Conservation (phyloP, 805 yeast species). For the Pichia paraexigua region DNA sequence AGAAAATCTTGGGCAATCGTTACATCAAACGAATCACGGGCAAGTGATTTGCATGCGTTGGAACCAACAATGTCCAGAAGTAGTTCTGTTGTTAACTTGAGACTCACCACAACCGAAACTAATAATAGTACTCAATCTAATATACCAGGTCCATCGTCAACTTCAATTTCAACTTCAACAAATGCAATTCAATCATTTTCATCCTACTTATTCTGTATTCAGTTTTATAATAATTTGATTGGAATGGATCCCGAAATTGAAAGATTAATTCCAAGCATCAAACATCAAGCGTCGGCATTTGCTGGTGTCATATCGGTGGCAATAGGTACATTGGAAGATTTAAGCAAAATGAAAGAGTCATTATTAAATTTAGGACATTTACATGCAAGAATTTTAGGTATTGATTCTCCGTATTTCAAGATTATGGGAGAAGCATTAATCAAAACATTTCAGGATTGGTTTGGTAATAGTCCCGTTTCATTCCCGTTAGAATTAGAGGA, state of each 20-base stretch:
- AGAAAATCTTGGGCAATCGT: slow-evolving; percentile 41
- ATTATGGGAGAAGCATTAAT: slow-evolving; percentile 67
- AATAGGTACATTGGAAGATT: slow-evolving; percentile 53
- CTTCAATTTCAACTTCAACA: too few species aligned
- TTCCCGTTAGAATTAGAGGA: slow-evolving; percentile 57
- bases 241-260: slow-evolving; percentile 55
- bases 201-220: slow-evolving; percentile 63
- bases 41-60: slow-evolving; percentile 5
- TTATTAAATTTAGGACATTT: slow-evolving; percentile 60
- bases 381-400: slow-evolving; percentile 68
- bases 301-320: slow-evolving; percentile 72
- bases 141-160: neutral
- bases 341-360: slow-evolving; percentile 49
- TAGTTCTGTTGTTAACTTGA: slow-evolving; percentile 1
- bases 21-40: slow-evolving; percentile 14
- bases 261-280: slow-evolving; percentile 60
- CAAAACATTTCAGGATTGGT: slow-evolving; percentile 60
- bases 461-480: slow-evolving; percentile 26
- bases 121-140: neutral
- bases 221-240: slow-evolving; percentile 64
- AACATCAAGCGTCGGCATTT: slow-evolving; percentile 72
- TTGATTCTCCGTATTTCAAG: slow-evolving; percentile 60
- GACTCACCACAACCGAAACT: neutral
- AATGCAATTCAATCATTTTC: slow-evolving; percentile 29
- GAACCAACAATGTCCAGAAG: neutral